These are phyloP conservation scores for Diaporthe citri DNA, from an alignment of 2,329 filamentous ascomycete species.

Conservation along the genomic window DNA sequence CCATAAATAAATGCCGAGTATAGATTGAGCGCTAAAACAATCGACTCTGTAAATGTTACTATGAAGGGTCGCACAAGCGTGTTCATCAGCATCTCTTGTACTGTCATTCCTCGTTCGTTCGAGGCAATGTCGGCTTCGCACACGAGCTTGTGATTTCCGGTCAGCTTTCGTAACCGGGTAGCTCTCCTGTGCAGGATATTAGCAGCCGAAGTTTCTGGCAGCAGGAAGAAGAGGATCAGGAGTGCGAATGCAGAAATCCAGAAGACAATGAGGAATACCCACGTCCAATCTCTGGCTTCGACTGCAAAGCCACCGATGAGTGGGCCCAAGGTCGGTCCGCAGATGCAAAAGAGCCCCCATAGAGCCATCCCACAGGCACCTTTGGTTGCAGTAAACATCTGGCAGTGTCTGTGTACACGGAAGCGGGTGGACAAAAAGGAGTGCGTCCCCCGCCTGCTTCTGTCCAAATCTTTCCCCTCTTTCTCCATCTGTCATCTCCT, in stretches of 20 bases:
- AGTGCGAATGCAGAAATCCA: conserved; percentile 71
- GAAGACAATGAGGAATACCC: conserved; percentile 74
- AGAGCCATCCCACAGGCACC: conserved; percentile 69
- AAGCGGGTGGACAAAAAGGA: too few relatives aligned
- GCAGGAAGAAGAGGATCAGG: conserved; percentile 68
- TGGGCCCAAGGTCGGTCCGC: conserved; percentile 67
- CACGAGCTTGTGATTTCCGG: conserved; percentile 54
- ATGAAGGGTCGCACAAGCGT: conserved; percentile 70
- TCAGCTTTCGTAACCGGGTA: conserved; percentile 57
- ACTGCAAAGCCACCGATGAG: conserved; percentile 72
- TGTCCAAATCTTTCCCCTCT: too few relatives aligned
- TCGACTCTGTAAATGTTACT: conserved; percentile 64
- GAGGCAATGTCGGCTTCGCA: conserved; percentile 66
- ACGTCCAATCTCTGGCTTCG: conserved; percentile 68
- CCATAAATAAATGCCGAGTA: conserved; percentile 63
- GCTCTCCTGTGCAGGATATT: conserved; percentile 68
- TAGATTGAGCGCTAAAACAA: conserved; percentile 71
- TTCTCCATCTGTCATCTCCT: too few relatives aligned
- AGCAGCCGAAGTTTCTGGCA: conserved; percentile 70
- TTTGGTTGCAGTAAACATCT: conserved; percentile 67
- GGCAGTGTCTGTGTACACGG: too few relatives aligned
- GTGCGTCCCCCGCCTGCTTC: too few relatives aligned
- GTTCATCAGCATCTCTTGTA: conserved; percentile 63
- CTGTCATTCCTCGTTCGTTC: conserved; percentile 53
- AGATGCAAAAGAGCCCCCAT: conserved; percentile 66